Base-by-base conservation (phyloP, 257 asterid species). In the Solanum stenotomum region DNA sequence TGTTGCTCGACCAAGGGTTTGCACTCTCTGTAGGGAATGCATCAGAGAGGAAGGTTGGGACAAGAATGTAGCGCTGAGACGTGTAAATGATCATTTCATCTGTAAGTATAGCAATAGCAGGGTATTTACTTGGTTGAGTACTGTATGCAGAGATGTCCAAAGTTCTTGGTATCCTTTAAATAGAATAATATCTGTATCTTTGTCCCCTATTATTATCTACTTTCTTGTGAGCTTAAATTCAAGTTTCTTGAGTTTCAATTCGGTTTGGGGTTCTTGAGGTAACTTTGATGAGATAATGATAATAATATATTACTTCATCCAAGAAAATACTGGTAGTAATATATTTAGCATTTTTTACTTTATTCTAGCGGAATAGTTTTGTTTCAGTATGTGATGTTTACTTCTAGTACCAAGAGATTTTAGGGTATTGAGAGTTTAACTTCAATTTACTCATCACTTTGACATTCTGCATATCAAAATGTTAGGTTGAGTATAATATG, bases 1-100 rank as follows among this genome's bases (percentile, higher is more conserved):
- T 25, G 98, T 96, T 89, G 98, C 95, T 84, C 90, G 95, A 61
- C 98, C 98, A 86, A 94, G 99, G 86, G 87, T 90, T 87, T 97
- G 99, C 91, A 95, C 98, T 27, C 98, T 97, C 44, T 97, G 99
- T 85, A 93, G 99, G 88, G 98, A 97, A 94, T 96, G 99, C 94
- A 92, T 94, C 87, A 89, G 96, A 89, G 98, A 94, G 61, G 96
- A 90, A 89, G 98, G 88, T 68, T 97, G 99, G 99, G 96, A 94
- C 67, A 90, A 93, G 89, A 90, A 87, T 72, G 98, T 95, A 35
- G 89, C 94, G 22, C 89, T 97, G 86, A 92, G 94, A 34, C 98
- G 98, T 46, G 96, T 97, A 82, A 97, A 96, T 89, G 94, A 97
- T 90, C 99, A 97, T 91, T 97, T 97, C 92, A 94, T 96, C 88